phyloP scores from a whole-genome alignment of 164 flowering plant species.

The Litsea cubeba region DNA sequence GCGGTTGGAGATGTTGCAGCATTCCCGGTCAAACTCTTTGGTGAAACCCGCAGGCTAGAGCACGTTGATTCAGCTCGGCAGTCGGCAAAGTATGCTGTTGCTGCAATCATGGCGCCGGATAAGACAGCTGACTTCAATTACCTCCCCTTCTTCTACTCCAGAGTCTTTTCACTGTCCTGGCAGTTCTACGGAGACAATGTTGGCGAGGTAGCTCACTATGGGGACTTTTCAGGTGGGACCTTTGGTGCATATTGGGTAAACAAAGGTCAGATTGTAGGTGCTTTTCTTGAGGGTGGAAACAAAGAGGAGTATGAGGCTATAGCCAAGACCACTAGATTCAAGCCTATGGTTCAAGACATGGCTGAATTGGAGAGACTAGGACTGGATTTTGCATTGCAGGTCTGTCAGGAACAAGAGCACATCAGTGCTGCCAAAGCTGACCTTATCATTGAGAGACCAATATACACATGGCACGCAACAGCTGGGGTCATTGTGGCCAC shows the following conservation, averaged over 20 bases:
- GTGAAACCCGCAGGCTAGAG: conserved; percentile 85
- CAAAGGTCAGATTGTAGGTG: conserved; percentile 75
- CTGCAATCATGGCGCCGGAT: conserved; percentile 69
- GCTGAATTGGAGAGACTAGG: conserved; percentile 67
- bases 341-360: conserved; percentile 50
- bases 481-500: conserved; percentile 77
- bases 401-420: conserved; percentile 26
- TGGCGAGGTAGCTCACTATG: conserved; percentile 82
- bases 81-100: conserved; percentile 80
- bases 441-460: conserved; percentile 42
- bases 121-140: conserved; percentile 68
- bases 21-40: conserved; percentile 76
- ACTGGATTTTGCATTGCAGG: conserved; percentile 48
- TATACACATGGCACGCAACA: conserved; percentile 67
- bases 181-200: conserved; percentile 88
- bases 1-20: conserved; percentile 98
- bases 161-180: conserved; percentile 89
- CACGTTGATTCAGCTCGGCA: conserved; percentile 89
- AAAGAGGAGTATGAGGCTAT: conserved; percentile 89
- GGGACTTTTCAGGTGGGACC: conserved; percentile 66
- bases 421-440: conserved; percentile 10
- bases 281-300: conserved; percentile 92
- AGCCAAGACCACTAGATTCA: conserved; percentile 59
- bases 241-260: conserved; percentile 89
- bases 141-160: conserved; percentile 92